Evolutionary conservation across 2,329 filamentous ascomycete genomes (phyloP).

Genomic region (Monosporascus sp.): DNA sequence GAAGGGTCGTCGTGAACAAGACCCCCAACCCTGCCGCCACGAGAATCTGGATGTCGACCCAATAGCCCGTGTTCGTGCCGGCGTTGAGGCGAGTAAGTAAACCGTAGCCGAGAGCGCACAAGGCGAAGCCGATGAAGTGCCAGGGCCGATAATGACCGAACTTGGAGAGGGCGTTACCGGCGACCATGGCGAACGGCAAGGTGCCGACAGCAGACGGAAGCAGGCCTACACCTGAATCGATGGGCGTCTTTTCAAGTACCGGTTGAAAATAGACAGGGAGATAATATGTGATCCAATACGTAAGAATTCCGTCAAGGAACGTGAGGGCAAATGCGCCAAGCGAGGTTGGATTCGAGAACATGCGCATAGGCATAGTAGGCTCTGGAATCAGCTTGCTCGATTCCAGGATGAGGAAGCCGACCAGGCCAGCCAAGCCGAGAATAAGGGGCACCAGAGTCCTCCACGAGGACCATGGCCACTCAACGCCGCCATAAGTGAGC

Average conservation of each 20-base stretch:
- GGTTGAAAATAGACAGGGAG: constrained; percentile 37
- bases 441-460: background rate
- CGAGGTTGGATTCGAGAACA: constrained; percentile 38
- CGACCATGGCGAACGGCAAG: constrained; percentile 17
- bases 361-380: constrained; percentile 32
- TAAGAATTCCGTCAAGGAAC: constrained; percentile 30
- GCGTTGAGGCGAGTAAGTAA: constrained; percentile 28
- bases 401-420: background rate
- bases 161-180: constrained; percentile 16
- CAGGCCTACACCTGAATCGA: constrained; percentile 15
- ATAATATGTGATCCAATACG: constrained; percentile 29
- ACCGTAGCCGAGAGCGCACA: constrained; percentile 29
- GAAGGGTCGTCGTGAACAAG: constrained; percentile 30
- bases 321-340: constrained; percentile 22
- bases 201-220: constrained; percentile 17
- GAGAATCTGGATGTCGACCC: constrained; percentile 30
- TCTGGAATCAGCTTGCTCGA: background rate
- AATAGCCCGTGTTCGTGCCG: constrained; percentile 23
- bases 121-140: constrained; percentile 15
- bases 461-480: background rate
- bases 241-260: constrained; percentile 22
- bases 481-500: constrained; percentile 17
- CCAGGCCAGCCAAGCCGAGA: background rate
- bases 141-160: constrained; percentile 6
- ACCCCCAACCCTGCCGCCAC: constrained; percentile 32